phyloP scores from a whole-genome alignment of 192 early-diverging fungal species.

The Backusella parvicylindrica region DNA sequence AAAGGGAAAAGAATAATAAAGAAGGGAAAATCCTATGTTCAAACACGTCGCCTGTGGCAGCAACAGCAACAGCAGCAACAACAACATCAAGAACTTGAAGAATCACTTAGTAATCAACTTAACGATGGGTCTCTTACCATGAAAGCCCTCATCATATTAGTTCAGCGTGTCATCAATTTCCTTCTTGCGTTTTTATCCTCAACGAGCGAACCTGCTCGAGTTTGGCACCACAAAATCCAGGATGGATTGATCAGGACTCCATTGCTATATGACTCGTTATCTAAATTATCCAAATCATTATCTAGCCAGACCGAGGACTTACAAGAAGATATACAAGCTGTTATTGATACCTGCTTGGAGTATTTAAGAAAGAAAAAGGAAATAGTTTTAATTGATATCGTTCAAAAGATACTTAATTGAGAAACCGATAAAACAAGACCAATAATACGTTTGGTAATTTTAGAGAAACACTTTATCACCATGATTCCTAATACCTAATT shows the following conservation, averaged over 20 bases:
- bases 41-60: not conserved
- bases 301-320: not conserved
- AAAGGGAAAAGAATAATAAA: not conserved
- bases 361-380: constrained; percentile 1
- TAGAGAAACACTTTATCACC: no score
- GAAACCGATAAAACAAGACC: no score
- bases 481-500: no score
- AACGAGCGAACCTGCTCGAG: not conserved
- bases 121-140: not conserved
- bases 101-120: not conserved
- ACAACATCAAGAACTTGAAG: not conserved
- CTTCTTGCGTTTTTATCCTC: not conserved
- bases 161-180: constrained; percentile 5
- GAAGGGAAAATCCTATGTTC: not conserved
- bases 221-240: not conserved
- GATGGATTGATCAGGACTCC: not conserved
- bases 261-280: constrained; percentile 9
- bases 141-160: not conserved
- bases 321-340: constrained; percentile 4
- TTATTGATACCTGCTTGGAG: constrained; percentile 3
- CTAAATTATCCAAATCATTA: not conserved
- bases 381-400: not conserved
- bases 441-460: no score
- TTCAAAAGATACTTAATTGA: not conserved
- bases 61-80: not conserved